Conservation (phyloP, 768 basidiomycete species). For the Pleurotus salmoneostramineus region DNA sequence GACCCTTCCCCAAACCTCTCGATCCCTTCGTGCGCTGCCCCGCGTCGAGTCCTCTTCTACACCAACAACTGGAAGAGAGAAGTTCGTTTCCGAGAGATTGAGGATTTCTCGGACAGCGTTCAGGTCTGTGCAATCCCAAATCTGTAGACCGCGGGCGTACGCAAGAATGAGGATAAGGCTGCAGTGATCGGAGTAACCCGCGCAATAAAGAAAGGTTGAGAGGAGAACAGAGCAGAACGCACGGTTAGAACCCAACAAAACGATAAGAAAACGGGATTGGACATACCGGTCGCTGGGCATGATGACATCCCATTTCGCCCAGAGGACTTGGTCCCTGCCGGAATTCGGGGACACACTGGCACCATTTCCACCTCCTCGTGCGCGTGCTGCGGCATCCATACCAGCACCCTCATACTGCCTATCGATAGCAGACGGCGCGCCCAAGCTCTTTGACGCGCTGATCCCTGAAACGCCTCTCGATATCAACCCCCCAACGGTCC, state of each 20-base stretch:
- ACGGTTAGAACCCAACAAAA: neutral
- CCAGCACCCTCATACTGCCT: conserved; percentile 2
- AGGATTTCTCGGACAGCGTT: conserved; percentile 29
- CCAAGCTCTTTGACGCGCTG: conserved; percentile 1
- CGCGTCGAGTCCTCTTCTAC: too few relatives aligned
- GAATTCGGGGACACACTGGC: neutral
- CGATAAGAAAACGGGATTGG: neutral
- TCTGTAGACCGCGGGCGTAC: conserved; percentile 49
- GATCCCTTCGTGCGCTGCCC: too few relatives aligned
- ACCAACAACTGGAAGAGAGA: too few relatives aligned
- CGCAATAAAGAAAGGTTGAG: neutral
- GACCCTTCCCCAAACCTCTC: conserved; percentile 5
- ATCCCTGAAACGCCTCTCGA: neutral
- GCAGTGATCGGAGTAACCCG: neutral
- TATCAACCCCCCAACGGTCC: neutral
- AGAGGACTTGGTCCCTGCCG: conserved; percentile 22
- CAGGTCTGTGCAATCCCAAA: conserved; percentile 55
- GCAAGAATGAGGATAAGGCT: conserved; percentile 51
- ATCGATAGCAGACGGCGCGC: neutral
- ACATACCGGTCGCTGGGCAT: conserved; percentile 5
- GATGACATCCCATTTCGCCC: conserved; percentile 41
- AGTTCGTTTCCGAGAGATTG: too few relatives aligned
- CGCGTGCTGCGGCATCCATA: conserved; percentile 18
- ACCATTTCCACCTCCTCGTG: too few relatives aligned
- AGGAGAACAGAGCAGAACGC: neutral